Conservation (phyloP, 2,329 filamentous ascomycete species). For the Paramyrothecium roridum region DNA sequence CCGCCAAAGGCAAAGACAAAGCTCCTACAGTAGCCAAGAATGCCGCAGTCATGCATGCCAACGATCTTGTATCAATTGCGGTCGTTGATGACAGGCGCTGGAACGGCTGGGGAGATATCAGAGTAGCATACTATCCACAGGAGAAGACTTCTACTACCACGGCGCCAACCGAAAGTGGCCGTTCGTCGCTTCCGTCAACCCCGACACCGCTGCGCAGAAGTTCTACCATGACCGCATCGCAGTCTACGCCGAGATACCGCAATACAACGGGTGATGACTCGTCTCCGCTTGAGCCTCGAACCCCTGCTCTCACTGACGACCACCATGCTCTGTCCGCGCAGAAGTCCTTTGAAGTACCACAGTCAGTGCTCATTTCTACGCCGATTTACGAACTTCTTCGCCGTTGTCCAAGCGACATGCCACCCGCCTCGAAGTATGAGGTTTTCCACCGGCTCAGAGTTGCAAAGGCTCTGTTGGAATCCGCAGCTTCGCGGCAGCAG, state of each 20-base stretch:
- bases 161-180: slow-evolving; percentile 18
- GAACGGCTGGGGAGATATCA: slow-evolving; percentile 78
- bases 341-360: slow-evolving; percentile 63
- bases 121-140: slow-evolving; percentile 72
- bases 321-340: slow-evolving; percentile 39
- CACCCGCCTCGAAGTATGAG: slow-evolving; percentile 74
- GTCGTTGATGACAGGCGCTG: slow-evolving; percentile 58
- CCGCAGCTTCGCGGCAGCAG: slow-evolving; percentile 65
- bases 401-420: slow-evolving; percentile 60
- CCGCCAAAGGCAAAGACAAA: slow-evolving; percentile 78
- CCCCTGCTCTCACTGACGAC: slow-evolving; percentile 30
- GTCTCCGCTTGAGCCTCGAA: slow-evolving; percentile 46
- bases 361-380: slow-evolving; percentile 47
- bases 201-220: slow-evolving; percentile 74
- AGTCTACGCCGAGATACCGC: slow-evolving; percentile 39
- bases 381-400: slow-evolving; percentile 56
- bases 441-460: slow-evolving; percentile 78
- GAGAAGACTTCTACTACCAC: slow-evolving; percentile 21
- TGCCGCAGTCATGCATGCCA: slow-evolving; percentile 66
- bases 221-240: slow-evolving; percentile 48
- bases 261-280: slow-evolving; percentile 33
- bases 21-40: slow-evolving; percentile 38
- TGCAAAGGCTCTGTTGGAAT: slow-evolving; percentile 73
- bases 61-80: slow-evolving; percentile 76
- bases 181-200: slow-evolving; percentile 57